These are phyloP conservation scores for Calonectria pteridis DNA, from an alignment of 2,329 filamentous ascomycete species.

Conservation along the genomic window DNA sequence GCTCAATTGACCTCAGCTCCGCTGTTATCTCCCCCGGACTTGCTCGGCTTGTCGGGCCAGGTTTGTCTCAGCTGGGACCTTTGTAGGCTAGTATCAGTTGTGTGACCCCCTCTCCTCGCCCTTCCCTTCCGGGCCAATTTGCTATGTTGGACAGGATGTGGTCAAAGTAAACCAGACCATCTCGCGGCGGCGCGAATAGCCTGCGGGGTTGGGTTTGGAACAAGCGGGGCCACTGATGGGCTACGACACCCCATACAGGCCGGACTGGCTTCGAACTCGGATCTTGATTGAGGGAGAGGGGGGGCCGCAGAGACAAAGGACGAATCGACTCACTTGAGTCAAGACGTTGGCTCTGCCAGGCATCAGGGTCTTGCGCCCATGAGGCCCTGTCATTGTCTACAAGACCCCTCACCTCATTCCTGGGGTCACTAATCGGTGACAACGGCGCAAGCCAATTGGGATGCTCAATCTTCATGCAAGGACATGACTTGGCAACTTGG, in stretches of 20 bases:
- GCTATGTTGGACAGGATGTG: background rate
- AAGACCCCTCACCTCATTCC: slow-evolving; percentile 16
- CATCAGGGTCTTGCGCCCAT: slow-evolving; percentile 14
- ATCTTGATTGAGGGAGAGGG: background rate
- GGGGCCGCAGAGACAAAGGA: background rate
- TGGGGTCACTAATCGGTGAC: slow-evolving; percentile 2
- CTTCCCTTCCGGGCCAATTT: background rate
- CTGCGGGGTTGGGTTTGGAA: slow-evolving; percentile 38
- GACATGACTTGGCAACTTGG: slow-evolving; percentile 10
- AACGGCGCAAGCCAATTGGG: background rate
- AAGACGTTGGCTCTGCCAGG: slow-evolving; percentile 17
- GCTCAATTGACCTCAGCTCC: slow-evolving; percentile 16
- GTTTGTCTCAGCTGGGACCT: background rate
- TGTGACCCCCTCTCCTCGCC: background rate
- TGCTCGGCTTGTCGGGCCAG: slow-evolving; percentile 14
- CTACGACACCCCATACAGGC: slow-evolving; percentile 29
- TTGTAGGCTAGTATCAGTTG: slow-evolving; percentile 14
- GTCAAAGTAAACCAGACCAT: slow-evolving; percentile 23
- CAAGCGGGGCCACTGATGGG: slow-evolving; percentile 26
- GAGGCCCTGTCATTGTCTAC: background rate
- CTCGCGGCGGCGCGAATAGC: slow-evolving; percentile 16
- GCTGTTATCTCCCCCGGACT: background rate
- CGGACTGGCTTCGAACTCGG: slow-evolving; percentile 18
- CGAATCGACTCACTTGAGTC: slow-evolving; percentile 37
- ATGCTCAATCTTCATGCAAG: background rate